Base-by-base conservation (phyloP, 441 rosid genomes). In the Viola pubescens region DNA sequence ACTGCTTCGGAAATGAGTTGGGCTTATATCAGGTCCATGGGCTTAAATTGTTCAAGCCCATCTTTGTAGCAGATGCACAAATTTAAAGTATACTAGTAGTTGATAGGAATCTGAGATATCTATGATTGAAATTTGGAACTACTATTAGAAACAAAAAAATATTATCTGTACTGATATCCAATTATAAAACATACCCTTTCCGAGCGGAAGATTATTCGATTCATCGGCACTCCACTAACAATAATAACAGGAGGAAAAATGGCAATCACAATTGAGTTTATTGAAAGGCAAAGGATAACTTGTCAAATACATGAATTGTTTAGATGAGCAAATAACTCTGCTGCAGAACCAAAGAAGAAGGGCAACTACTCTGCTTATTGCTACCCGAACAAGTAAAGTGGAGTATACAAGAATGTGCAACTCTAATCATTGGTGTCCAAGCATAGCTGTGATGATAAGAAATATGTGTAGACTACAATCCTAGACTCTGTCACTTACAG, bases 391-490 rank as follows among this genome's bases (percentile, higher is more conserved):
- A 26, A 58, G 57, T 56, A 41, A 56, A 52, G n/a, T n/a, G n/a
- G n/a, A n/a, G 66, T 71, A 54, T 58, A 71, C 65, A 74, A 65
- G 69, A 68, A 68, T 65, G 61, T 59, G 65, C 55, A 53, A 60
- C 4, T 59, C 69, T 49, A 54, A 44, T 52, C 56, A 47, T 59
- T 63, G 53, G 63, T 71, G 61, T 59, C 66, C 74, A 7, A 12
- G 16, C 53, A 62, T 65, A 68, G 51, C 65, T 72, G 48, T 58
- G 65, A 58, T 63, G 56, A 43, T 43, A 9, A 48, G 61, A 54
- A 64, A 10, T 65, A 61, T 16, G 37, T 37, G 63, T 10, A 51
- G 60, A 47, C 54, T 54, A 16, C 19, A 14, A 46, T 47, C 69
- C 65, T 59, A 70, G 47, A 68, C 49, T 40, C 54, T 58, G 53